Base-by-base conservation (phyloP, 1,284 basidiomycete genomes). In the Amylostereum areolatum region DNA sequence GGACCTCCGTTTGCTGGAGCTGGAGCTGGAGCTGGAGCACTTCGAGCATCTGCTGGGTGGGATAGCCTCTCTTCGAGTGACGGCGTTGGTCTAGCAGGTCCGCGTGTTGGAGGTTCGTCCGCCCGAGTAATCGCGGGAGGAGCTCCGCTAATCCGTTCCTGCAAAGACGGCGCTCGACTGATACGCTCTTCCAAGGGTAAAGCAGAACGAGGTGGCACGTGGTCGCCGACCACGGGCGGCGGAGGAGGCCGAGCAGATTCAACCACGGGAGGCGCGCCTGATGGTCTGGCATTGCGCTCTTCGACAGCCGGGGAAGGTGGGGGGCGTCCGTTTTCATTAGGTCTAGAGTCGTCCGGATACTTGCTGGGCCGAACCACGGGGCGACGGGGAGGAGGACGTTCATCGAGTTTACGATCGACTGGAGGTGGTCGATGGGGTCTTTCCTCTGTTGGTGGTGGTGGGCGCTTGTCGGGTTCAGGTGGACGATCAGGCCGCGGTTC, bases 141-240 rank as follows among this genome's bases (percentile, higher is more conserved):
- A 30, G 53, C 43, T 30, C 32, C 47, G 28, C 58, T 57, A 24
- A 65, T 43, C 29, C 63, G 58, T 39, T 66, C 66, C 41, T 64
- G 63, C 4, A 66, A 54, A 9, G 59, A 57, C 8, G 61, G 53
- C 9, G 43, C 52, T 27, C 62, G 59, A 33, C 53, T 56, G 29
- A 65, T 55, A 27, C 64, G 55, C 12, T 64, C 66, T 51, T 66
- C 65, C 10, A 64, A 49, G 27, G 62, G 53, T 2, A 56, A 47
- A 30, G 53, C 47, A 12, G 57, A 49, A 24, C 56, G 59, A 40
- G 54, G 52, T 24, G 55, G 36, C 28, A 52, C 56, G 5, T 54
- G 59, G 33, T 52, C 45, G 9, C 34, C 44, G 28, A 47, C 31
- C 42, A 30, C 9, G 36, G 32, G 28, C 27, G 44, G 42, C 11